Evolutionary conservation across 805 yeast genomes (phyloP).

Genomic region (Candida hungchunana): DNA sequence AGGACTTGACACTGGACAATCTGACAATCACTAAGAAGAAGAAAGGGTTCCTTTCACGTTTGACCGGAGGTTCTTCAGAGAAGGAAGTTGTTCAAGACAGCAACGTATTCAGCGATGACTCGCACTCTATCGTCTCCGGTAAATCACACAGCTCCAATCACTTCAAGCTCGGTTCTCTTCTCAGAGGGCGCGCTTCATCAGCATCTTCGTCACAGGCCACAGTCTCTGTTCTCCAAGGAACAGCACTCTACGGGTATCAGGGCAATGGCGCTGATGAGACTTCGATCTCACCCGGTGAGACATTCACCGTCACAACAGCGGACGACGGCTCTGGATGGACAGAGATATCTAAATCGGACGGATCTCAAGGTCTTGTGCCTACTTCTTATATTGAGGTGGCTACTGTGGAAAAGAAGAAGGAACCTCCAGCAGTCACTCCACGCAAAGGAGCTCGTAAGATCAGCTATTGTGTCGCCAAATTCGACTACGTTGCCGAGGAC

Average conservation of each 20-base stretch:
- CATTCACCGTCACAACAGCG: conserved; percentile 48
- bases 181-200: conserved; percentile 16
- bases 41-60: conserved; percentile 49
- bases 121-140: conserved; percentile 12
- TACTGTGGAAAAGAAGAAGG: conserved; percentile 8
- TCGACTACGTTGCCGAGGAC: conserved; percentile 40
- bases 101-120: conserved; percentile 16
- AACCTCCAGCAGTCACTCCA: conserved; percentile 23
- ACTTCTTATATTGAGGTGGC: conserved; percentile 63
- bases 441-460: conserved; percentile 17
- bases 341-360: conserved; percentile 43
- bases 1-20: conserved; percentile 58
- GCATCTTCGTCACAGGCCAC: conserved; percentile 9
- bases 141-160: conserved; percentile 13
- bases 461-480: conserved; percentile 19
- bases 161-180: conserved; percentile 20
- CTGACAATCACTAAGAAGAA: conserved; percentile 49
- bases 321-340: conserved; percentile 96
- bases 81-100: conserved; percentile 14
- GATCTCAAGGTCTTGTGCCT: conserved; percentile 76
- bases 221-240: conserved; percentile 27
- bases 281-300: conserved; percentile 55
- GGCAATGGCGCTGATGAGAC: conserved; percentile 79
- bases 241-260: conserved; percentile 40
- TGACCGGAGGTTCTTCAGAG: conserved; percentile 22